Conservation (phyloP, 2,329 filamentous ascomycete genomes). For the Alternaria rosae region DNA sequence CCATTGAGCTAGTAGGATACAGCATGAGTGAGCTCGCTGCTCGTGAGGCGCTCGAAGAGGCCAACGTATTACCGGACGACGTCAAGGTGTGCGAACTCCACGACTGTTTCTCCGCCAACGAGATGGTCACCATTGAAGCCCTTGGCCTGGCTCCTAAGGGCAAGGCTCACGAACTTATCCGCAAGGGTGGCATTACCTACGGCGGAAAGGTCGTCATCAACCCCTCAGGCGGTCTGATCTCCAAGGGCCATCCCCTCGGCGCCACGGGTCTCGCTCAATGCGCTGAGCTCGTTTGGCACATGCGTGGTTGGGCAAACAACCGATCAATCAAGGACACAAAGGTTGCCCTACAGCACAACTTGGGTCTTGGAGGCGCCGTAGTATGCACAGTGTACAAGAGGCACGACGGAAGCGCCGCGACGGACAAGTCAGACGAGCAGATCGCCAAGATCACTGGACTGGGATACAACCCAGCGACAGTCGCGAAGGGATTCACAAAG, state of each 20-base stretch:
- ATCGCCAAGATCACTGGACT: slow-evolving; percentile 73
- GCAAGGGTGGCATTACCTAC: slow-evolving; percentile 88
- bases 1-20: slow-evolving; percentile 90
- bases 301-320: slow-evolving; percentile 96
- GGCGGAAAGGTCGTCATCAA: slow-evolving; percentile 85
- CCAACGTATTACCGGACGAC: slow-evolving; percentile 69
- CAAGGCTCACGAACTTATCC: slow-evolving; percentile 90
- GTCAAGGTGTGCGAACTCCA: slow-evolving; percentile 90
- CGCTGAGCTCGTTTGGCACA: slow-evolving; percentile 92
- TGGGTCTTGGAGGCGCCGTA: slow-evolving; percentile 88
- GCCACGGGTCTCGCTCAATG: slow-evolving; percentile 96
- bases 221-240: slow-evolving; percentile 92
- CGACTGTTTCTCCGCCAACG: slow-evolving; percentile 96
- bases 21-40: slow-evolving; percentile 81
- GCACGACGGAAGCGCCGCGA: slow-evolving; percentile 74
- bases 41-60: slow-evolving; percentile 74
- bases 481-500: slow-evolving; percentile 86
- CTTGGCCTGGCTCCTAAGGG: slow-evolving; percentile 78
- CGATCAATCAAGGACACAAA: slow-evolving; percentile 72
- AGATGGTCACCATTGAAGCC: slow-evolving; percentile 89
- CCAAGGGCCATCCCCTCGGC: slow-evolving; percentile 93
- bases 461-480: slow-evolving; percentile 91
- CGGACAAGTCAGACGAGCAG: slow-evolving; percentile 66
- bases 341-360: slow-evolving; percentile 86
- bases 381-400: slow-evolving; percentile 90